Conservation (phyloP, 1,284 basidiomycete genomes). For the Amylostereum areolatum region DNA sequence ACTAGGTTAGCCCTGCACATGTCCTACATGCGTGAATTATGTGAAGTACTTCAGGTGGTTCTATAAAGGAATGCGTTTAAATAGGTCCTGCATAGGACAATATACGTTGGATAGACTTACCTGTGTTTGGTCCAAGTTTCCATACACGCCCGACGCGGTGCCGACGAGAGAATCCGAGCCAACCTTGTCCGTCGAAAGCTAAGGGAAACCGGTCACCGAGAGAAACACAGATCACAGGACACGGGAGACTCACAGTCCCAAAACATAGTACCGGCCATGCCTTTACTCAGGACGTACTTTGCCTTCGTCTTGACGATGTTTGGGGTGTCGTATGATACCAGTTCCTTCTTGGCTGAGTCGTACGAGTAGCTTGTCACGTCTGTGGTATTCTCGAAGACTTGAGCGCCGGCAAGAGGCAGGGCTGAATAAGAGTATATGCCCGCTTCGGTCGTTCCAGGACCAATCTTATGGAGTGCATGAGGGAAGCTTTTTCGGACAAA, state of each 20-base stretch:
- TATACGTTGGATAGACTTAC: slow-evolving; percentile 12
- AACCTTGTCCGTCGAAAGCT: slow-evolving; percentile 61
- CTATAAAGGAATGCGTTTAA: slow-evolving; percentile 10
- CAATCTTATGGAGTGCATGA: slow-evolving; percentile 39
- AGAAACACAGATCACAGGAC: not conserved
- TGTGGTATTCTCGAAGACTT: slow-evolving; percentile 64
- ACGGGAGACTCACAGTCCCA: slow-evolving; percentile 56
- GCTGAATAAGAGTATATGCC: slow-evolving; percentile 74
- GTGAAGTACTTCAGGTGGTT: slow-evolving; percentile 60
- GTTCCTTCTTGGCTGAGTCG: slow-evolving; percentile 54
- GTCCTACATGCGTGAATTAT: not conserved
- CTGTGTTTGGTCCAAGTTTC: slow-evolving; percentile 51
- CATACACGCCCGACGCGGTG: slow-evolving; percentile 40
- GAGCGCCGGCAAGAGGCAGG: slow-evolving; percentile 55
- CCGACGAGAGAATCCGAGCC: slow-evolving; percentile 52
- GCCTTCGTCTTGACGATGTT: slow-evolving; percentile 70
- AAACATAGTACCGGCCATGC: slow-evolving; percentile 75
- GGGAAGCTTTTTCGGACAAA: not conserved
- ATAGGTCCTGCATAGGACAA: not conserved
- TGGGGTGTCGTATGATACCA: slow-evolving; percentile 81
- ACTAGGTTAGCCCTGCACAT: not conserved
- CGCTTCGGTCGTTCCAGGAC: slow-evolving; percentile 65
- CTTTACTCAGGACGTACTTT: slow-evolving; percentile 61
- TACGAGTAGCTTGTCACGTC: slow-evolving; percentile 80
- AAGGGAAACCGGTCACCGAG: slow-evolving; percentile 18